Evolutionary conservation across 345 rosid genomes (phyloP).

Genomic region (Brassica napus): Da-Ae NC_063448.1:10761501-10762000

Average conservation of each 20-base stretch:
- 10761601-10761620: conserved; percentile 3
- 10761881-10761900: conserved; percentile 39
- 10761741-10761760: conserved; percentile 96
- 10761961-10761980: conserved; percentile 81
- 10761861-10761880: not conserved
- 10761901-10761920: conserved; percentile 86
- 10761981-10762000: conserved; percentile 94
- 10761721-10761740: conserved; percentile 65
- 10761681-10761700: not conserved
- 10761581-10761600: not conserved
- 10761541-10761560: conserved; percentile 74
- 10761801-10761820: not conserved
- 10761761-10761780: conserved; percentile 89
- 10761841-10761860: not conserved
- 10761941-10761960: conserved; percentile 65
- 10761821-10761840: not conserved
- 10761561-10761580: conserved; percentile 72
- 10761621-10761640: not conserved
- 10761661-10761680: not conserved
- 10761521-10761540: conserved; percentile 59
- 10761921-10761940: conserved; percentile 81
- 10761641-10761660: not conserved
- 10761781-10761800: conserved; percentile 46
- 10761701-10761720: conserved; percentile 55
- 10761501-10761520: conserved; percentile 25